Evolutionary conservation across 495 filamentous ascomycete genomes (phyloP), one percentile per base, ranked within the genome.

Genomic region (Cudoniella acicularis): DNA sequence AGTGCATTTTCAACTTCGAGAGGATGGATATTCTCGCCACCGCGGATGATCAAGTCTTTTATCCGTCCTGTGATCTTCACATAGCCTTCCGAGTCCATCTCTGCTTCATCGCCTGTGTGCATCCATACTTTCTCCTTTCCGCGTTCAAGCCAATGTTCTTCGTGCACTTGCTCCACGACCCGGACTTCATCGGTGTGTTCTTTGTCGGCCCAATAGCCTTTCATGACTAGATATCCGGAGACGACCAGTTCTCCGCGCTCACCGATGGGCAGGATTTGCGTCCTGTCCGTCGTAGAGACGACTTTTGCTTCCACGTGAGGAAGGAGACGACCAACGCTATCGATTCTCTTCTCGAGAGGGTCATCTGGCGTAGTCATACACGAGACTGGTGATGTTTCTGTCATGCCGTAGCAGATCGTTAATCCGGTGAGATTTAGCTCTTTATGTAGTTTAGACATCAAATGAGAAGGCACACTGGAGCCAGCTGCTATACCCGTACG

Each of bases 391-490:
- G 83, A 87, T 0, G 94, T 98, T 72, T 98, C 94, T 13, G 94
- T 98, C 94, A 98, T 98, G 40, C 92, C 94, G 71, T 98, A 98
- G 76, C 94, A 96, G 64, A 96, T 97, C 0, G 92, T 96, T 54
- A 97, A 68, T 25, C 96, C 89, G 0, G 81, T 85, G 25, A 98
- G 74, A 49, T 95, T 95, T 3, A 97, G 75, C n/a, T 69, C 77
- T 36, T 75, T 75, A 64, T 93, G 89, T 16, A 98, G 69, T 57
- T 83, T 86, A 16, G 84, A 82, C 94, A 98, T 96, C 22, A 98
- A 70, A 54, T 90, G 83, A 2, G 86, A 79, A 0, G 93, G 94
- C 18, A 98, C 86, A 42, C 83, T 88, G 50, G 83, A 88, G 16
- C 94, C 94, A 0, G 93, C 91, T n/a, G 87, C 93, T 60, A 97